A percentile compares a stretch with the other conserved stretches of the same genome.
phyloP scores from a whole-genome alignment of 305 asterid genomes.

The Fraxinus baroniana region DNA sequence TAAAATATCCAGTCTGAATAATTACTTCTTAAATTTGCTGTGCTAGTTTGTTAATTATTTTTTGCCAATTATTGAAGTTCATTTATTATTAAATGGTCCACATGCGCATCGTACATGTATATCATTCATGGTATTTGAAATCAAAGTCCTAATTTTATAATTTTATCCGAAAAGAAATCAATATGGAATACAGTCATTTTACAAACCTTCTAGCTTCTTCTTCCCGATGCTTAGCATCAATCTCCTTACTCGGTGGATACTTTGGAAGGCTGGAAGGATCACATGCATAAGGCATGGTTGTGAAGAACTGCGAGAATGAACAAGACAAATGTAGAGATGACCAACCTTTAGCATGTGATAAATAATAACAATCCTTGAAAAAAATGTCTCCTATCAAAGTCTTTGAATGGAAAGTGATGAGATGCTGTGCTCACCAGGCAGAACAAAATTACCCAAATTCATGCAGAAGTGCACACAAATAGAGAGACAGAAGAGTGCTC shows the following conservation, averaged over 20 bases:
- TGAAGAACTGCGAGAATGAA: slow-evolving; percentile 59
- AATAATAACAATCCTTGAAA: background rate
- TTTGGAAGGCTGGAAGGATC: slow-evolving; percentile 85
- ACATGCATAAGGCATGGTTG: slow-evolving; percentile 79
- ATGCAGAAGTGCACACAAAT: background rate
- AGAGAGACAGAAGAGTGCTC: background rate
- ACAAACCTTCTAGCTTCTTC: slow-evolving; percentile 90
- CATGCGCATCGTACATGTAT: background rate
- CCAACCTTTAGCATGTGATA: background rate
- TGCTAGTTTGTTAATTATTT: background rate
- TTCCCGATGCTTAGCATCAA: slow-evolving; percentile 91
- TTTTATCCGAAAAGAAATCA: background rate
- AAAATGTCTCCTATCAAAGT: background rate
- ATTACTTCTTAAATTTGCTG: background rate
- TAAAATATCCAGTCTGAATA: background rate
- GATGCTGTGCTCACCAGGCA: background rate
- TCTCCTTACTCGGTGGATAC: slow-evolving; percentile 94
- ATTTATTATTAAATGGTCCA: background rate
- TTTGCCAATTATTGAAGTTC: background rate
- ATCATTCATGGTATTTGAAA: background rate
- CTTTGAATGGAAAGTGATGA: background rate
- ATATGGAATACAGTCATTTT: background rate
- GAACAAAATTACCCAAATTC: background rate
- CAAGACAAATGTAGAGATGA: background rate
- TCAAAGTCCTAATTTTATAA: background rate